phyloP scores from a whole-genome alignment of 371 early-diverging fungal species.

The Mucor mucedo region DNA sequence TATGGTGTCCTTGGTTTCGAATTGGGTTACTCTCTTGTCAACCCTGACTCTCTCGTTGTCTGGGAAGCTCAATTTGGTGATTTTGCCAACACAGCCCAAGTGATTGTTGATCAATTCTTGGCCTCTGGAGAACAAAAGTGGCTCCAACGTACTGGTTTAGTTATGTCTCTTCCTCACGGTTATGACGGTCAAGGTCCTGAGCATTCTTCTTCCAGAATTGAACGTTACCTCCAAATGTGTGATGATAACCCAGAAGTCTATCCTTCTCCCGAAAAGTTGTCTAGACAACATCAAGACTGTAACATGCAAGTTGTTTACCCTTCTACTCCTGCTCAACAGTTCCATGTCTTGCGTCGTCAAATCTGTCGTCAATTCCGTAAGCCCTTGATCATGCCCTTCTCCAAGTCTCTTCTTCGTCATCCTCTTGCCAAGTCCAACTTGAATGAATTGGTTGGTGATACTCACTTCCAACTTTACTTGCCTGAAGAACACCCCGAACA shows the following conservation, averaged over 20 bases:
- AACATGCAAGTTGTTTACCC: constrained; percentile 97
- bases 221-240: constrained; percentile 93
- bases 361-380: constrained; percentile 96
- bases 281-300: constrained; percentile 95
- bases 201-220: constrained; percentile 93
- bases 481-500: constrained; percentile 87
- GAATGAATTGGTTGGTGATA: constrained; percentile 81
- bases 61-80: constrained; percentile 99
- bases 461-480: constrained; percentile 88
- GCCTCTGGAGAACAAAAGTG: constrained; percentile 97
- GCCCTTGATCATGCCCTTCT: constrained; percentile 86
- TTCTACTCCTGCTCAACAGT: constrained; percentile 95
- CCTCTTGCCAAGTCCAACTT: constrained; percentile 87
- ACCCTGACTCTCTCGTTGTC: constrained; percentile 90
- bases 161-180: constrained; percentile 94
- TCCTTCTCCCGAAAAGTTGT: constrained; percentile 79
- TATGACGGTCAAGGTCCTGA: constrained; percentile 98
- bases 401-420: constrained; percentile 94
- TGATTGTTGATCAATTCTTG: constrained; percentile 97
- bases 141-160: constrained; percentile 93
- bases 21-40: constrained; percentile 92
- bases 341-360: constrained; percentile 95
- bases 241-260: constrained; percentile 91
- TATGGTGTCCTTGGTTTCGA: constrained; percentile 96
- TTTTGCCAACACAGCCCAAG: constrained; percentile 96